Conservation (phyloP, 1,139 yeast genomes). For the Suhomyces bribrorum region DNA sequence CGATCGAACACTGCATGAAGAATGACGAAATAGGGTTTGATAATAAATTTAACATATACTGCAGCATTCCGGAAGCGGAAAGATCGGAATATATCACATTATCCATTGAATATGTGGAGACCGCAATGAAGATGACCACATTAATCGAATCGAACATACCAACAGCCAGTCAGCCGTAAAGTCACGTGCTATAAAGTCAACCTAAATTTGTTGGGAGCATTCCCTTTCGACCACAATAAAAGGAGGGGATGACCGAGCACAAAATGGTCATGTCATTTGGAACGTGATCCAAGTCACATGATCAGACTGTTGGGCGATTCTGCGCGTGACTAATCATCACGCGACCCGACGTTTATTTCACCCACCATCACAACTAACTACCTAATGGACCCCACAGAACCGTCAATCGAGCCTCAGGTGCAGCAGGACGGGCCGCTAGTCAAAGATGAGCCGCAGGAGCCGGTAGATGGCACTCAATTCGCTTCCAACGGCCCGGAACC, state of each 20-base stretch:
- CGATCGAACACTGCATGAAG: neutral
- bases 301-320: too few relatives aligned
- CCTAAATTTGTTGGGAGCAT: too few relatives aligned
- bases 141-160: neutral
- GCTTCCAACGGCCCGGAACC: neutral
- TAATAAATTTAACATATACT: neutral
- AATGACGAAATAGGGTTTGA: neutral
- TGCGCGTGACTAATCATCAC: too few relatives aligned
- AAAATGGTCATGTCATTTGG: neutral
- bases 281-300: neutral
- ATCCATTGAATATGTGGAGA: neutral
- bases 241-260: neutral
- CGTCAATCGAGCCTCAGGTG: slow-evolving; percentile 29
- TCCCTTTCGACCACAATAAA: neutral
- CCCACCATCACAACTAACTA: neutral
- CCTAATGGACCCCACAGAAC: slow-evolving; percentile 8
- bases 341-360: neutral
- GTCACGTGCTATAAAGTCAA: too few relatives aligned
- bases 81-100: neutral
- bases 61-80: neutral
- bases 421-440: slow-evolving; percentile 12
- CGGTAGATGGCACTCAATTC: neutral
- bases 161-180: too few relatives aligned
- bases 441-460: slow-evolving; percentile 1
- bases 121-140: neutral